Base-by-base conservation (phyloP, 2,329 filamentous ascomycete species). In the Xylaria sp. region DNA sequence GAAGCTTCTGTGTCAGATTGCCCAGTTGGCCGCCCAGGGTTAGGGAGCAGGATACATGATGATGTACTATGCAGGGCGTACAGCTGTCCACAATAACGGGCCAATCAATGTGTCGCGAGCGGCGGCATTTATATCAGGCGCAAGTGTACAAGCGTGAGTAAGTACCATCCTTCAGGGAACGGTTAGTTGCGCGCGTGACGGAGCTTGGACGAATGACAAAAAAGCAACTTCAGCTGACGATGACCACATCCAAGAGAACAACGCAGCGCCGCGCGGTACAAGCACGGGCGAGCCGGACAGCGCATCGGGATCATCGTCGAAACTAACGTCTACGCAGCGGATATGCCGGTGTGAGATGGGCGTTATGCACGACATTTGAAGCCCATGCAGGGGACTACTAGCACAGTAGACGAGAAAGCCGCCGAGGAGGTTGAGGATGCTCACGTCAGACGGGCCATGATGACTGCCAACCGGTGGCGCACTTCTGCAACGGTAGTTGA, bases 361-460 rank as follows among this genome's bases (percentile, higher is more conserved):
- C 17, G 29, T 40, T 17, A 59, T 54, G 60, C 60, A 63, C 60
- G 46, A 49, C 43, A 54, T 51, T 40, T 31, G 15, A 59, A 21
- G 41, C 54, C 43, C 43, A 35, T 63, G 60, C 56, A 63, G 52
- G 38, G 27, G 21, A 47, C 29, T 17, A 40, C 25, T n/a, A 29
- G 21, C 25, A 33, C 31, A 29, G 21, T 43, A 27, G 38, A 25
- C 44, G 54, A 57, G 19, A 35, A 49, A 49, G 29, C 46, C 46
- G 47, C 27, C 27, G 38, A 46, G 29, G 37, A 37, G 29, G 38
- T 41, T n/a, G 40, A 58, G 31, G 21, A 43, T 27, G 60, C 60
- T 62, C 44, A 62, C 55, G 55, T 62, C 54, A 62, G 60, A 62
- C 47, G 37, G 49, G 23, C 35, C 19, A 23, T 54, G 48, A 53